Percentiles rank a stretch among this genome's conserved stretches.
Evolutionary conservation across 2,329 filamentous ascomycete genomes (phyloP).

Genomic region (Pyrenochaeta sp.): DNA sequence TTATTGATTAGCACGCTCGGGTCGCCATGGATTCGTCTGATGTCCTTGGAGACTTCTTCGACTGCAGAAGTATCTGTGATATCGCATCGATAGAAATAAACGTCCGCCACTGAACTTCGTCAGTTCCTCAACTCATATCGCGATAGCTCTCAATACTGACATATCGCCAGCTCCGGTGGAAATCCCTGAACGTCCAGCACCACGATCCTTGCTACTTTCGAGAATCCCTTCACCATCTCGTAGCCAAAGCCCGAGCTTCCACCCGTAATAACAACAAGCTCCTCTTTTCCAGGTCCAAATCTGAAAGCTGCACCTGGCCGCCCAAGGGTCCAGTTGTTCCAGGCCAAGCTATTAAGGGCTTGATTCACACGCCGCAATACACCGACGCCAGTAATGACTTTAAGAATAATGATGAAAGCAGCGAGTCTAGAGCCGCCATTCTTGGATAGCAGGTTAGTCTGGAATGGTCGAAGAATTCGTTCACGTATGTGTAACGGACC

Average conservation of each 20-base stretch:
- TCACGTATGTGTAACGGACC: slow-evolving; percentile 32
- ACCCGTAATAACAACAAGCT: slow-evolving; percentile 41
- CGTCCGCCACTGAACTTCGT: slow-evolving; percentile 22
- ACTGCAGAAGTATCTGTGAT: slow-evolving; percentile 28
- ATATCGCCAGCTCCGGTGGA: slow-evolving; percentile 29
- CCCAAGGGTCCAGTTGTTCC: slow-evolving; percentile 47
- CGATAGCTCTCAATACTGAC: slow-evolving; percentile 16
- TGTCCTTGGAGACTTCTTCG: slow-evolving; percentile 27
- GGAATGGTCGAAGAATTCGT: slow-evolving; percentile 31
- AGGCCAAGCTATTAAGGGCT: slow-evolving; percentile 30
- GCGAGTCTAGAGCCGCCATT: slow-evolving; percentile 32
- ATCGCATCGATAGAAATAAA: slow-evolving; percentile 40
- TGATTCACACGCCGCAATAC: slow-evolving; percentile 25
- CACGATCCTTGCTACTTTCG: slow-evolving; percentile 30
- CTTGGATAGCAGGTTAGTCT: slow-evolving; percentile 21
- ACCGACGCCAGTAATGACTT: slow-evolving; percentile 28
- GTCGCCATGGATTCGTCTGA: slow-evolving; percentile 30
- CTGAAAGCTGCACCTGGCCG: slow-evolving; percentile 32
- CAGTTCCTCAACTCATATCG: neutral
- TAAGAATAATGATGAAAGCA: slow-evolving; percentile 27
- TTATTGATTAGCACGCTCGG: slow-evolving; percentile 45
- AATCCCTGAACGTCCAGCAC: slow-evolving; percentile 33
- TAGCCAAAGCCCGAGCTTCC: slow-evolving; percentile 41
- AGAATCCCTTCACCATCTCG: slow-evolving; percentile 39
- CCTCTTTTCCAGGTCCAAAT: slow-evolving; percentile 31